Percentiles rank a stretch among this genome's conserved stretches.
These are phyloP conservation scores for Ploettnerulaceae sp. DNA, from an alignment of 2,329 filamentous ascomycete genomes.

Conservation along the genomic window DNA sequence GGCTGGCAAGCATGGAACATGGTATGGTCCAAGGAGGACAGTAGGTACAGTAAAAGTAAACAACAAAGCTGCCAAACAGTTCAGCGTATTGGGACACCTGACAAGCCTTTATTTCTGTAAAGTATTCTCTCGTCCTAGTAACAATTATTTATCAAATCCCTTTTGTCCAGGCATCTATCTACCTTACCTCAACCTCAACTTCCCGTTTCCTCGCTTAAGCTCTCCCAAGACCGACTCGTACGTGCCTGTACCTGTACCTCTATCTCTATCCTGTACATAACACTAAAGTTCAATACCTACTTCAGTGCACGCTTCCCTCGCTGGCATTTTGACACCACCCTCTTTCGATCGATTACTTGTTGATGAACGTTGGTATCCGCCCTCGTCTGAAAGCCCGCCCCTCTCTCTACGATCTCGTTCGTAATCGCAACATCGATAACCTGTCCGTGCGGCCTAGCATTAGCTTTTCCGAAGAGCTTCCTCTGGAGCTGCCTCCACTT, in stretches of 20 bases:
- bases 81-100: no score
- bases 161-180: neutral
- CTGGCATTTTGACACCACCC: slow-evolving; percentile 4
- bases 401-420: slow-evolving; percentile 58
- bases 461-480: slow-evolving; percentile 37
- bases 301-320: no score
- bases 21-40: no score
- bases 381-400: slow-evolving; percentile 54
- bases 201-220: slow-evolving; percentile 18
- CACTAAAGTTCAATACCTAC: no score
- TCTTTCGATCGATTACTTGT: slow-evolving; percentile 17
- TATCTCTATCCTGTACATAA: neutral
- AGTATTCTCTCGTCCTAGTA: no score
- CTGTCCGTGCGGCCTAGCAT: slow-evolving; percentile 28
- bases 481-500: slow-evolving; percentile 39
- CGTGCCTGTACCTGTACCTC: no score
- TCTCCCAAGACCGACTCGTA: slow-evolving; percentile 16
- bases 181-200: neutral
- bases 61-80: no score
- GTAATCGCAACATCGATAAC: slow-evolving; percentile 43
- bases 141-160: no score
- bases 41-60: no score
- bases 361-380: slow-evolving; percentile 36
- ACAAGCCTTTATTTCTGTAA: no score
- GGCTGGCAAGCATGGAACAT: no score